phyloP scores from a whole-genome alignment of 441 rosid species.

The Erodium chrysanthum region DNA sequence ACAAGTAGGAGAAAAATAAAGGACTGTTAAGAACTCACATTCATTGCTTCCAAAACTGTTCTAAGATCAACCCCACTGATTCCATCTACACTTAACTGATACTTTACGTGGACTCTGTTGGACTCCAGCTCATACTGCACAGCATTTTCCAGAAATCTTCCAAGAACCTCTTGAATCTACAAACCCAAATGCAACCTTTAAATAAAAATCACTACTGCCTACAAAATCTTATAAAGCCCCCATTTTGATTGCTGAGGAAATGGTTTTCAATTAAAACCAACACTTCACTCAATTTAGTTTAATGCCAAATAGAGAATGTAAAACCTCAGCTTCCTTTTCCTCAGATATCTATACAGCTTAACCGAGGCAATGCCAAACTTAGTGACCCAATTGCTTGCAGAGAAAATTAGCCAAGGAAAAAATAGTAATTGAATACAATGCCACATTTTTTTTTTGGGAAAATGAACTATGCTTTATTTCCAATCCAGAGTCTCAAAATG shows the following conservation, averaged over 20 bases:
- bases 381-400: not conserved
- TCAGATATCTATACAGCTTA: not conserved
- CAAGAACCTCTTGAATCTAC: conserved; percentile 87
- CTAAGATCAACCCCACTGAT: conserved; percentile 39
- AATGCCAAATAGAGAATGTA: not conserved
- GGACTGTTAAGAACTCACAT: conserved; percentile 38
- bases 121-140: conserved; percentile 55
- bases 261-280: not conserved
- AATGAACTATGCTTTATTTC: not conserved
- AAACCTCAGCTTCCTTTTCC: not conserved
- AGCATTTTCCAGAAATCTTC: conserved; percentile 57
- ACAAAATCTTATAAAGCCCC: not conserved
- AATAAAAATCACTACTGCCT: conserved; percentile 26
- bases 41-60: conserved; percentile 67
- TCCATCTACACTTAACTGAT: conserved; percentile 38
- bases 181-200: conserved; percentile 62
- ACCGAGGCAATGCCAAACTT: no score
- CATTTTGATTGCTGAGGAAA: conserved; percentile 11
- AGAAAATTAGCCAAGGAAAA: not conserved
- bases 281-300: not conserved
- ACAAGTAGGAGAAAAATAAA: conserved; percentile 4
- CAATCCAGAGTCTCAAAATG: conserved; percentile 8
- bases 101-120: conserved; percentile 41
- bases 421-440: no score
- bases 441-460: no score